Base-by-base conservation (phyloP, 495 filamentous ascomycete genomes). In the Hypoxylon rickii region DNA sequence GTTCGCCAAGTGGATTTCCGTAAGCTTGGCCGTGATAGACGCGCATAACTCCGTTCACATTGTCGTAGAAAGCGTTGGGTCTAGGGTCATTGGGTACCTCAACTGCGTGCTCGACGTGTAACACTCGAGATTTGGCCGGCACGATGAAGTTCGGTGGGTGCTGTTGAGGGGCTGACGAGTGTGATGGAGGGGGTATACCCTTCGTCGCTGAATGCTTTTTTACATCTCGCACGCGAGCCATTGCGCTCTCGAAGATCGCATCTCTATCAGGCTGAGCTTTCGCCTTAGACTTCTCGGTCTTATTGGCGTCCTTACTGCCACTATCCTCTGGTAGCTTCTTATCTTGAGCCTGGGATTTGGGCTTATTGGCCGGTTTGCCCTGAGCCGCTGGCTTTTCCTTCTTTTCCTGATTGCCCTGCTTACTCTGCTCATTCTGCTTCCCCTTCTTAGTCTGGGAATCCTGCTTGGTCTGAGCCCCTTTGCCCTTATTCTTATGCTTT, bases 31-130 rank as follows among this genome's bases (percentile, higher is more conserved):
- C 78, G 49, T 82, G 77, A 44, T 79, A 82, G 37, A 80, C 73
- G 2, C 75, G 73, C 45, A 74, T 70, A 15, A 74, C 39, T 8
- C 71, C 69, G 21, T 63, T 67, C 10, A 66, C 57, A 17, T 61
- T 47, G 51, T 80, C 77, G 42, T 74, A 73, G 63, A 78, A 82
- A 17, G 79, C 73, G 54, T 82, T 82, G 15, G 79, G 79, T 1
- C 66, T 69, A 15, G 76, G 74, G 49, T 79, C 76, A 0, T 63
- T 42, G n/a, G 63, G 48, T 18, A 68, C 64, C 31, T 79, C 72
- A 5, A 77, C 47, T 7, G 66, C 55, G 44, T 79, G 75, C 51
- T 80, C 78, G 5, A 77, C 58, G 16, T 75, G 57, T 16, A 80
- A 34, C 6, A 76, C 66, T 8, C 70, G 64, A 22, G 71, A 58